Percentiles rank a stretch among this genome's conserved stretches.
Conservation (phyloP, 2,329 filamentous ascomycete genomes). For the Alternaria sp. region DNA sequence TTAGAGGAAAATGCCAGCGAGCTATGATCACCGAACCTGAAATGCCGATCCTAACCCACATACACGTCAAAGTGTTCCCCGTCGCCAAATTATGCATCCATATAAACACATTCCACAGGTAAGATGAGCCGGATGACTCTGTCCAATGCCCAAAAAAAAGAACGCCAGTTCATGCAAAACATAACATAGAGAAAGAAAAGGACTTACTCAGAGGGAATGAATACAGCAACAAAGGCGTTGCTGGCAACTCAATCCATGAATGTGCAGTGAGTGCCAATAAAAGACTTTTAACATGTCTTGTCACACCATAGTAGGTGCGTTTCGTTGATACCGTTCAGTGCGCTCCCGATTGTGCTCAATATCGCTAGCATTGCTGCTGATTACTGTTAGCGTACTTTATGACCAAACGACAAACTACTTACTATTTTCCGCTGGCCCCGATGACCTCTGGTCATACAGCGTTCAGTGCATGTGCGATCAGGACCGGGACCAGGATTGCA, state of each 20-base stretch:
- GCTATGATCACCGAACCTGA: neutral
- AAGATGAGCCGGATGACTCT: neutral
- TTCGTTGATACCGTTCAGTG: neutral
- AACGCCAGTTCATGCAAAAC: conserved; percentile 21
- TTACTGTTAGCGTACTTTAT: neutral
- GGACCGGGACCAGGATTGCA: conserved; percentile 38
- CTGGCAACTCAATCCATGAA: neutral
- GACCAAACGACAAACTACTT: neutral
- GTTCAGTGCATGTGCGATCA: conserved; percentile 33
- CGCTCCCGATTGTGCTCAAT: neutral
- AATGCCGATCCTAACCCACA: neutral
- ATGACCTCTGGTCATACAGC: conserved; percentile 16
- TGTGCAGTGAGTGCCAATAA: neutral
- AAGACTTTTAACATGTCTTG: neutral
- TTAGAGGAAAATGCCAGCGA: neutral
- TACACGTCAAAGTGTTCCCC: neutral
- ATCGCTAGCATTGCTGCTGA: neutral
- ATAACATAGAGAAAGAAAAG: conserved; percentile 10
- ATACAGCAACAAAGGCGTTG: neutral
- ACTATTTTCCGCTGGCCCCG: neutral
- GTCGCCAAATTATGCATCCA: conserved; percentile 4
- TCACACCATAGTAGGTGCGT: neutral
- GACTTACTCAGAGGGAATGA: neutral
- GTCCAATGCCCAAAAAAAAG: neutral
- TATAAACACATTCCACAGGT: neutral